Base-by-base conservation (phyloP, 2,329 filamentous ascomycete species). In the Trichoderma guizhouense region DNA sequence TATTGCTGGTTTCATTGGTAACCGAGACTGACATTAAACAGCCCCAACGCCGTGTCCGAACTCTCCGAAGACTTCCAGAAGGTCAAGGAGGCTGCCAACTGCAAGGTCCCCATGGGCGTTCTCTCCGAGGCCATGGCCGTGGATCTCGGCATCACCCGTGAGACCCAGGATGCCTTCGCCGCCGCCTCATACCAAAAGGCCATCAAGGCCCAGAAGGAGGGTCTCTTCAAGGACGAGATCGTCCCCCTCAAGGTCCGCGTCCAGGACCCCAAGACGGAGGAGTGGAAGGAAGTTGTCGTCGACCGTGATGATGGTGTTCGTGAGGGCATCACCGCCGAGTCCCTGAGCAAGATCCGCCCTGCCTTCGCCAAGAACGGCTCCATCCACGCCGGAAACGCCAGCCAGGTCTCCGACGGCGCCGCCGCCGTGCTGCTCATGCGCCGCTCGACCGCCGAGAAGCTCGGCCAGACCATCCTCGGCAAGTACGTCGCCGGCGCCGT, bases 341-440 rank as follows among this genome's bases (percentile, higher is more conserved):
- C 91, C 1, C 90, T 98, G n/a, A 87, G 85, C 83, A 98, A 98
- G 89, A 97, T 98, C 82, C 90, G 89, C 74, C 89, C 95, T 18
- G 94, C 95, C 14, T 98, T 98, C 79, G 90, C 93, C 75, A 94
- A 97, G 83, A 92, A 96, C 78, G 96, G 96, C 57, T 91, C 89
- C 78, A 98, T 98, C 84, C 95, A 98, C 86, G 96, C 94, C 72
- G 96, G 96, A 77, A 99, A 98, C 82, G 95, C 96, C 32, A 94
- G 91, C 68, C 96, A 98, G 84, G 94, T 99, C 81, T 96, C 93
- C 34, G 94, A 99, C 84, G 96, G 96, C 76, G 96, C 96, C 26
- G 95, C 96, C 34, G 96, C 96, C 62, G 95, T 98, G 7, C 88
- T 98, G 60, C 87, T 99, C 79, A 98, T 98, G 96, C 94, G 93